Evolutionary conservation across 306 rosid genomes (phyloP).

Genomic region (Cucurbita ficifolia): DNA sequence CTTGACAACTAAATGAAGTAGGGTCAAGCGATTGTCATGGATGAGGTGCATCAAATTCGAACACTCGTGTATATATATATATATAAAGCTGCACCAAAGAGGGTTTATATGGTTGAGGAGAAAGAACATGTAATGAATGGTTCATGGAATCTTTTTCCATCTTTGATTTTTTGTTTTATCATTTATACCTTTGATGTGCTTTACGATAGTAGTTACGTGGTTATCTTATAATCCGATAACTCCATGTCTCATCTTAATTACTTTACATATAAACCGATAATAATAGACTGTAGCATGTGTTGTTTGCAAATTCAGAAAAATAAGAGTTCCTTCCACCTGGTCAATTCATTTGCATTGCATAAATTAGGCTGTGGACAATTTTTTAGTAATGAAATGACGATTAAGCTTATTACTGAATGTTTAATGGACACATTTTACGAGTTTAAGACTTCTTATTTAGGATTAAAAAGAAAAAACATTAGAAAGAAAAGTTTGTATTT

Average conservation of each 20-base stretch:
- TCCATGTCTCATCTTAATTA: background rate
- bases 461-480: background rate
- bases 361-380: background rate
- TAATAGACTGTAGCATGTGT: background rate
- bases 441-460: background rate
- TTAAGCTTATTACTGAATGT: background rate
- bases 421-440: background rate
- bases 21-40: background rate
- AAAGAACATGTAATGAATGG: background rate
- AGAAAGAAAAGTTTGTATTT: background rate
- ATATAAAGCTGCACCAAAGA: background rate
- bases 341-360: background rate
- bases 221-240: background rate
- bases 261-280: background rate
- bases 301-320: background rate
- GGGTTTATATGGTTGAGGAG: background rate
- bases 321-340: background rate
- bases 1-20: background rate
- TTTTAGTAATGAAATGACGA: background rate
- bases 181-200: background rate
- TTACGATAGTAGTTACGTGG: background rate
- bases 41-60: background rate
- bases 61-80: background rate
- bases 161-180: background rate
- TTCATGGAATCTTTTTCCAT: background rate